These are phyloP conservation scores for Jaenimonas drosophilae DNA, from an alignment of 208 protist genomes.

Conservation along the genomic window DNA sequence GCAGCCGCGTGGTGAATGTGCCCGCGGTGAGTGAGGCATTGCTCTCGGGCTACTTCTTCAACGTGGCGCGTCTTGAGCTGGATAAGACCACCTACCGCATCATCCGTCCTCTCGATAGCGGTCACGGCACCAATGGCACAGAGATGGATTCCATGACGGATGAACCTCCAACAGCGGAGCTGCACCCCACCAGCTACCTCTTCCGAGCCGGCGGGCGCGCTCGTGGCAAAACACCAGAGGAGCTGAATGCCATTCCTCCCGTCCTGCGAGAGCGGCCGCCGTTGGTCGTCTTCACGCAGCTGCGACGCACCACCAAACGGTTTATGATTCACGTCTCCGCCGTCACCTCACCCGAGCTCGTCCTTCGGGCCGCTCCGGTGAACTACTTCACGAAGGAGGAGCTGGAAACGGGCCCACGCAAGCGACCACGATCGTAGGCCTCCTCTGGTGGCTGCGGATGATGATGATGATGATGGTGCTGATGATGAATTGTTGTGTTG, in stretches of 20 bases:
- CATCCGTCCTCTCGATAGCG: conserved; percentile 67
- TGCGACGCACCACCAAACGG: conserved; percentile 73
- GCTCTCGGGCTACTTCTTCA: conserved; percentile 85
- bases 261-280: conserved; percentile 40
- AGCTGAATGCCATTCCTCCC: conserved; percentile 4
- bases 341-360: conserved; percentile 49
- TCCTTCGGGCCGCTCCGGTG: conserved; percentile 50
- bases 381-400: conserved; percentile 80
- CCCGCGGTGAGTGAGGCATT: conserved; percentile 62
- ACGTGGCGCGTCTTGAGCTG: conserved; percentile 69
- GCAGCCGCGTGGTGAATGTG: conserved; percentile 20
- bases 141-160: conserved; percentile 2
- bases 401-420: conserved; percentile 57
- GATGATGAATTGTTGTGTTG: background rate
- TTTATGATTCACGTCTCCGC: conserved; percentile 87
- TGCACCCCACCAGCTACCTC: conserved; percentile 78
- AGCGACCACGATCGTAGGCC: conserved; percentile 33
- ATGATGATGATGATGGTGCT: background rate
- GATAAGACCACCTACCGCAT: conserved; percentile 64
- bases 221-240: background rate
- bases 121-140: conserved; percentile 1
- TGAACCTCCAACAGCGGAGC: conserved; percentile 32
- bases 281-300: conserved; percentile 78
- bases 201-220: conserved; percentile 23
- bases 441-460: background rate